Evolutionary conservation across 257 asterid species (phyloP).

Genomic region (Mentha longifolia): DNA sequence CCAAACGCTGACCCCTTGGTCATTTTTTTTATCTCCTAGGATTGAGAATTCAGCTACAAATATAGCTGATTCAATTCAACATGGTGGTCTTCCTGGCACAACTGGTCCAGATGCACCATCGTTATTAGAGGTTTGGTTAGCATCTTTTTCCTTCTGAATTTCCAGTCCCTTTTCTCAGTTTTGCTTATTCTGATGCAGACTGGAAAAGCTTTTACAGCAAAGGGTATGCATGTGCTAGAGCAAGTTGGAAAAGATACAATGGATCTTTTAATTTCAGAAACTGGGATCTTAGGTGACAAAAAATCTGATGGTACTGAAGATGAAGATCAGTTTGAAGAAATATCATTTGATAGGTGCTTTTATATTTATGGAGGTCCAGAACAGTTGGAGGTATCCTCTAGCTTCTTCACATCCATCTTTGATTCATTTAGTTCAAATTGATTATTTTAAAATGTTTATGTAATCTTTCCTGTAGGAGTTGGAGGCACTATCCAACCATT

Average conservation of each 20-base stretch:
- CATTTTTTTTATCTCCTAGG: constrained; percentile 48
- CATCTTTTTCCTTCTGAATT: constrained; percentile 13
- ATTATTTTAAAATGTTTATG: constrained; percentile 29
- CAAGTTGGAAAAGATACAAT: constrained; percentile 94
- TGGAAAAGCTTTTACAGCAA: constrained; percentile 85
- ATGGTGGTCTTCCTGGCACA: constrained; percentile 60
- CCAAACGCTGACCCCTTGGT: constrained; percentile 30
- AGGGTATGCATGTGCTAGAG: constrained; percentile 94
- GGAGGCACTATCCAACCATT: constrained; percentile 94
- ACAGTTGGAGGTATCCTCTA: constrained; percentile 78
- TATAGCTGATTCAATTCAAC: constrained; percentile 78
- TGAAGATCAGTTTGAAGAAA: constrained; percentile 85
- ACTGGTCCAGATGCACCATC: constrained; percentile 79
- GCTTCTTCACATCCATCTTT: constrained; percentile 25
- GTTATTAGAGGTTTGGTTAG: constrained; percentile 67
- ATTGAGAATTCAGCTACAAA: constrained; percentile 78
- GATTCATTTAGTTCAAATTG: constrained; percentile 17
- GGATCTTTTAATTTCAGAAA: constrained; percentile 88
- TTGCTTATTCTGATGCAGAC: constrained; percentile 50
- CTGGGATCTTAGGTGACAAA: constrained; percentile 73
- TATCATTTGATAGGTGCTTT: constrained; percentile 92
- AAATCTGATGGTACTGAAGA: constrained; percentile 54
- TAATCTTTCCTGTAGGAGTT: constrained; percentile 62
- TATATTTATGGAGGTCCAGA: constrained; percentile 99
- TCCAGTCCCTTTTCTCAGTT: constrained; percentile 29